Evolutionary conservation across 1,139 yeast species (phyloP), one percentile per base, ranked within the genome.

Genomic region (Pneumocystis jirovecii): DNA sequence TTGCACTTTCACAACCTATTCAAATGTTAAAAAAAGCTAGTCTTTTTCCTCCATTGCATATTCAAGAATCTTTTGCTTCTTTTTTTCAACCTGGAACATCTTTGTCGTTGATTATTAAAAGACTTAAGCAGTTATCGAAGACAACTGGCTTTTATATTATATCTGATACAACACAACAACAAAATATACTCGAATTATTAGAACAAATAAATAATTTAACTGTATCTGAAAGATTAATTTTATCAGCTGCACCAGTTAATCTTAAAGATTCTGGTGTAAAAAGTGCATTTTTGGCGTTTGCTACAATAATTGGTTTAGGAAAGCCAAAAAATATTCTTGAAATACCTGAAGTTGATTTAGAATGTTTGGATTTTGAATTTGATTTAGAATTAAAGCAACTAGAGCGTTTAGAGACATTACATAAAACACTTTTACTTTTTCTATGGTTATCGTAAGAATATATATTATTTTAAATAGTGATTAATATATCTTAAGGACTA

Each of bases 361-460:
- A 67, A n/a, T 21, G 63, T 29, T 7, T 70, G 70, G 15, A 73
- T 70, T 29, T 70, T 73, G 8, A 78, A 79, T 64, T 65, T 12
- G 67, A 68, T 12, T 60, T 66, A 45, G 61, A 67, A 77, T 19
- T 61, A 8, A 65, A 62, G 7, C 64, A 66, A 25, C 75, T 88
- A 62, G 80, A 80, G 64, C 73, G 75, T 57, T 78, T 89, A 63
- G 97, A 91, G 73, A 81, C 81, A 29, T 77, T 87, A 69, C 96
- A 93, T 76, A 82, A 84, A 69, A 77, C 83, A 63, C 80, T 89
- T 34, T 80, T 86, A 69, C 76, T 89, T 17, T 91, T 83, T 73
- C 77, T 89, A 74, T 93, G 98, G 98, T 79, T 93, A 69, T 81
- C 89, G 68, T 93, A 89, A 50, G 57, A 6, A 50, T 50, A 25